Evolutionary conservation across 1,139 yeast genomes (phyloP).

Genomic region (Kurtzmaniella quercitrusa): DNA sequence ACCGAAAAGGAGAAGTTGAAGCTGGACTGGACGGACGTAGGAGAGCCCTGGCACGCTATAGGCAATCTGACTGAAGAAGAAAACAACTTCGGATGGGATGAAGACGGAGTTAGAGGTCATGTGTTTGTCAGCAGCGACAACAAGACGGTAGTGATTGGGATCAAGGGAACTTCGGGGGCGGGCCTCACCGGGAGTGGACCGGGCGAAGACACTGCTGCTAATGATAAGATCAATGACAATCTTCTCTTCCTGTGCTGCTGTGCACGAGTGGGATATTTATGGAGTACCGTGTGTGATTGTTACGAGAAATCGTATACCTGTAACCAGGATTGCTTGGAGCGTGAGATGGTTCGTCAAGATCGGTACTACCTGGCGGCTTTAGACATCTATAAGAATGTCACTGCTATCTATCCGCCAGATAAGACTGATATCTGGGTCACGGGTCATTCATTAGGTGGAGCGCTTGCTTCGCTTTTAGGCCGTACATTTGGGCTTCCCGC

Average conservation of each 20-base stretch:
- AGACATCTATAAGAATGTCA: conserved; percentile 73
- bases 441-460: conserved; percentile 95
- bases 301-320: conserved; percentile 83
- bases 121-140: conserved; percentile 68
- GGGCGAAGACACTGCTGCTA: conserved; percentile 64
- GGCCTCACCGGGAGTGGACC: conserved; percentile 70
- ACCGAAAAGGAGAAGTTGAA: conserved; percentile 51
- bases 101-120: conserved; percentile 84
- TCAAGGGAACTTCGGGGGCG: conserved; percentile 93
- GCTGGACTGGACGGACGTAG: conserved; percentile 82
- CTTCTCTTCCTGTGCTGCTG: conserved; percentile 92
- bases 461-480: conserved; percentile 76
- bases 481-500: conserved; percentile 88
- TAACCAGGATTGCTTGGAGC: conserved; percentile 81
- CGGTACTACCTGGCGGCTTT: conserved; percentile 78
- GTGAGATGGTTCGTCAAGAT: conserved; percentile 68
- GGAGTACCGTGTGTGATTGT: conserved; percentile 97
- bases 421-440: conserved; percentile 77
- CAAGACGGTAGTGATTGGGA: conserved; percentile 69
- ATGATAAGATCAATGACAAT: conserved; percentile 85
- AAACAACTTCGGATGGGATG: conserved; percentile 78
- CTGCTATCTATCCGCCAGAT: conserved; percentile 57
- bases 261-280: conserved; percentile 84
- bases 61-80: conserved; percentile 21
- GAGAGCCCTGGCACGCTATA: conserved; percentile 51